Conservation (phyloP, 2,329 filamentous ascomycete genomes). For the Nigrospora osmanthi region DNA sequence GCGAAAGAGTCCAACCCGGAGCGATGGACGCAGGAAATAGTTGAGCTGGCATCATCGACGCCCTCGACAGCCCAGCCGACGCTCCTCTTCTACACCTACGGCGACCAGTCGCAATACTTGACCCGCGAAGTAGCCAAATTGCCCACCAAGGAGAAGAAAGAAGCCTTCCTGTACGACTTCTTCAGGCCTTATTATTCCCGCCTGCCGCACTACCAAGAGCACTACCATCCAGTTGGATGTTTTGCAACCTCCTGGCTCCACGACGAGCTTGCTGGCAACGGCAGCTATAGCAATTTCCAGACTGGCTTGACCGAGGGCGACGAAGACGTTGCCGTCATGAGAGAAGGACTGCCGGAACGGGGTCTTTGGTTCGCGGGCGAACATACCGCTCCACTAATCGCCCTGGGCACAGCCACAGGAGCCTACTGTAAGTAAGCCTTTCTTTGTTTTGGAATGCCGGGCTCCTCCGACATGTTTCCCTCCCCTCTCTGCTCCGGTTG, state of each 20-base stretch:
- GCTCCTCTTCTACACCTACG: slow-evolving; percentile 75
- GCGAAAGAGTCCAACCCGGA: slow-evolving; percentile 50
- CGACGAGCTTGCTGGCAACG: slow-evolving; percentile 73
- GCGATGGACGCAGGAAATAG: slow-evolving; percentile 66
- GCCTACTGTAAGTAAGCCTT: slow-evolving; percentile 59
- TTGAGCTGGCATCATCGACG: slow-evolving; percentile 67
- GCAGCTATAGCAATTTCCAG: slow-evolving; percentile 82
- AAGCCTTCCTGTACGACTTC: slow-evolving; percentile 52
- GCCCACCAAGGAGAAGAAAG: slow-evolving; percentile 35
- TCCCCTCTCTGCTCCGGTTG: too few relatives aligned
- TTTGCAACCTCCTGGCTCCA: slow-evolving; percentile 71
- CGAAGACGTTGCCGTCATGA: slow-evolving; percentile 59
- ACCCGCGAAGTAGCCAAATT: slow-evolving; percentile 36
- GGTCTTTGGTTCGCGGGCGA: slow-evolving; percentile 84
- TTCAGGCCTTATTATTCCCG: slow-evolving; percentile 72
- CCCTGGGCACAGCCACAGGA: slow-evolving; percentile 79
- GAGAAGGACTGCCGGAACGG: slow-evolving; percentile 53
- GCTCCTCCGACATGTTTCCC: too few relatives aligned
- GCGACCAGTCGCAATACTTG: slow-evolving; percentile 50
- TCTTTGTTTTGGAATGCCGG: too few relatives aligned
- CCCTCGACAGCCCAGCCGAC: slow-evolving; percentile 60
- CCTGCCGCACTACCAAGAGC: slow-evolving; percentile 57
- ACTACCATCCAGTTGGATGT: slow-evolving; percentile 54
- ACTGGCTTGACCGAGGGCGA: slow-evolving; percentile 64
- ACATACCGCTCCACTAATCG: slow-evolving; percentile 85